A percentile compares a stretch with the other conserved stretches of the same genome.
These are phyloP conservation scores for Hygrophorus pudorinus DNA, from an alignment of 768 basidiomycete species.

Conservation along the genomic window DNA sequence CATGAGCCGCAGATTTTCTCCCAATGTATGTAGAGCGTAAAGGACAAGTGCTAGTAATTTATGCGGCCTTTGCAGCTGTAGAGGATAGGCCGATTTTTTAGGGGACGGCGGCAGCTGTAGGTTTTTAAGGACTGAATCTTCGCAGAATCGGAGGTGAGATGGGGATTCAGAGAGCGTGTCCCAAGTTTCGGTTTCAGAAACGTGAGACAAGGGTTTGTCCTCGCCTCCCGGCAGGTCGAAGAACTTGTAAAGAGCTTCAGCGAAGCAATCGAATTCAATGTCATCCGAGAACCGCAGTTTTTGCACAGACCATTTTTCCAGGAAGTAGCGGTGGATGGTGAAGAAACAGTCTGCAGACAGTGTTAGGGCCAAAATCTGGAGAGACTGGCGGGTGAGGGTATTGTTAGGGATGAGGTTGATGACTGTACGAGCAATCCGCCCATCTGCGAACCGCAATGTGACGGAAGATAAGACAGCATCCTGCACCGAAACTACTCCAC, in stretches of 20 bases:
- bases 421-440: slow-evolving; percentile 32
- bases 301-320: slow-evolving; percentile 44
- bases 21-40: slow-evolving; percentile 72
- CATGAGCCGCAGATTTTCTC: slow-evolving; percentile 56
- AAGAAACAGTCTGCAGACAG: slow-evolving; percentile 50
- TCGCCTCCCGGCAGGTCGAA: slow-evolving; percentile 25
- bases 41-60: slow-evolving; percentile 47
- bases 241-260: slow-evolving; percentile 36
- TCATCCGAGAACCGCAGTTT: slow-evolving; percentile 32
- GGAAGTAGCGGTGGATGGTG: slow-evolving; percentile 42
- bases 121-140: slow-evolving; percentile 47
- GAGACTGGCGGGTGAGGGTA: slow-evolving; percentile 42
- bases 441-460: slow-evolving; percentile 44
- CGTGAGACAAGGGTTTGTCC: slow-evolving; percentile 12
- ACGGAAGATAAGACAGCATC: slow-evolving; percentile 42
- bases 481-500: slow-evolving; percentile 32
- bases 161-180: slow-evolving; percentile 31
- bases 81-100: slow-evolving; percentile 15
- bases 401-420: slow-evolving; percentile 51
- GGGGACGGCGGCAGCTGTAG: slow-evolving; percentile 25
- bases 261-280: slow-evolving; percentile 50
- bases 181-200: slow-evolving; percentile 31
- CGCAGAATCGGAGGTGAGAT: slow-evolving; percentile 38
- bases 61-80: slow-evolving; percentile 24
- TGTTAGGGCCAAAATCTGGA: slow-evolving; percentile 54